Evolutionary conservation across 768 basidiomycete species (phyloP).

Genomic region (Leucocoprinus sp.): DNA sequence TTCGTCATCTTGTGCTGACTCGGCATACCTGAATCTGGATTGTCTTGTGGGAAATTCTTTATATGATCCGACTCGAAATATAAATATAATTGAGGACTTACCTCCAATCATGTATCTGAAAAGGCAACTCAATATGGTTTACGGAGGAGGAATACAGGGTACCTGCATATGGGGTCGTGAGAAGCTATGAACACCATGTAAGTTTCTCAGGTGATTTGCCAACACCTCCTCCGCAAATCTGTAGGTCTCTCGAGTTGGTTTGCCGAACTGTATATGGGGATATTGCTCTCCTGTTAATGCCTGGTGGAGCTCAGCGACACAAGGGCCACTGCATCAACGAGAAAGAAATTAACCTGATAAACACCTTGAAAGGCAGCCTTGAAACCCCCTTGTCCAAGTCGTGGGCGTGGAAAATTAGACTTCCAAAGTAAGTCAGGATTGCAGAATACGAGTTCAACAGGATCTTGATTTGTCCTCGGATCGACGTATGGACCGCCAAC

Average conservation of each 20-base stretch:
- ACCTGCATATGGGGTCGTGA: slow-evolving; percentile 42
- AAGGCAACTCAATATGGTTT: slow-evolving; percentile 2
- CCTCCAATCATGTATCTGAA: slow-evolving; percentile 91
- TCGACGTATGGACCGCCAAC: slow-evolving; percentile 47
- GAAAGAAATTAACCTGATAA: slow-evolving; percentile 34
- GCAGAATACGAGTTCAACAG: slow-evolving; percentile 73
- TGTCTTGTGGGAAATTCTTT: slow-evolving; percentile 44
- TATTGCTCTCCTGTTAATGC: slow-evolving; percentile 63
- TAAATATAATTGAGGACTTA: slow-evolving; percentile 27
- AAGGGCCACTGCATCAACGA: slow-evolving; percentile 1
- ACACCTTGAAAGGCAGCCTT: slow-evolving; percentile 74
- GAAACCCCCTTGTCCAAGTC: slow-evolving; percentile 91
- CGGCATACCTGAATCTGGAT: slow-evolving; percentile 67
- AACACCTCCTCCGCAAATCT: slow-evolving; percentile 69
- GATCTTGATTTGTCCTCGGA: slow-evolving; percentile 24
- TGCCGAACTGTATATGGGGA: slow-evolving; percentile 77
- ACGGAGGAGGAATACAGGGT: slow-evolving; percentile 1
- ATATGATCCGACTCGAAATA: slow-evolving; percentile 9
- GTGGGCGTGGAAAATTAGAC: slow-evolving; percentile 66
- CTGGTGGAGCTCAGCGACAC: slow-evolving; percentile 27
- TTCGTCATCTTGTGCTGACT: slow-evolving; percentile 1
- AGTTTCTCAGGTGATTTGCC: slow-evolving; percentile 30
- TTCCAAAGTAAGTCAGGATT: slow-evolving; percentile 91
- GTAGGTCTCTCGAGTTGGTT: slow-evolving; percentile 80
- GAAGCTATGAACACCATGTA: slow-evolving; percentile 22